Evolutionary conservation across 2,329 filamentous ascomycete genomes (phyloP), one percentile per base, ranked within the genome.

Genomic region (Stachybotrys elegans): DNA sequence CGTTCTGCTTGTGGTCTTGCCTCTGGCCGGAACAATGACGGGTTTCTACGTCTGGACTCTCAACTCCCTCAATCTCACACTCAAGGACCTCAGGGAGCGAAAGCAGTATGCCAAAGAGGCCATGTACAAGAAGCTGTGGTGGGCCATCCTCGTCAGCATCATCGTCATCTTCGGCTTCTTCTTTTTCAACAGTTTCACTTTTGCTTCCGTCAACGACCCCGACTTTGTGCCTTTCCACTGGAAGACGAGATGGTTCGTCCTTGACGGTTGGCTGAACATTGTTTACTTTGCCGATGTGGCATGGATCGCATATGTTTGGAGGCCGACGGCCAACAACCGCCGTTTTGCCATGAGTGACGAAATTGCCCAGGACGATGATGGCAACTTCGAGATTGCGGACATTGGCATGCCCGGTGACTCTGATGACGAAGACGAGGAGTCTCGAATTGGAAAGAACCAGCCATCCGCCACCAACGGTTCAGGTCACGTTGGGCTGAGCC

Each of bases 101-200:
- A 96, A 95, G 68, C 93, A 98, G 68, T 85, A 87, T 56, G 84
- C 86, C 56, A 98, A 98, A 64, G 89, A 91, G 39, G 68, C 80
- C 67, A 98, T 98, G 94, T 98, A 97, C 70, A 91, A 87, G 70
- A 95, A 94, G 65, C 81, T 98, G 13, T 98, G 94, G 91, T 98
- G 91, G 91, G 92, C 89, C 63, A 95, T 98, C 48, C 75, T 98
- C 37, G 75, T 81, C 51, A 95, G 87, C 62, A 95, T 98, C 61
- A 71, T 97, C 40, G 88, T 97, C 55, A 96, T 97, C 55, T 98
- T 98, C 57, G 90, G 78, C 45, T 98, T 98, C 72, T 96, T 98
- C 75, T 97, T 98, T 73, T 84, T 97, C 73, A 97, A 96, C 73
- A 94, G 88, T 55, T 90, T 96, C 67, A 89, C 88, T 1, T 95